Evolutionary conservation across 306 rosid genomes (phyloP).

Genomic region (Leucaena leucocephala): DNA sequence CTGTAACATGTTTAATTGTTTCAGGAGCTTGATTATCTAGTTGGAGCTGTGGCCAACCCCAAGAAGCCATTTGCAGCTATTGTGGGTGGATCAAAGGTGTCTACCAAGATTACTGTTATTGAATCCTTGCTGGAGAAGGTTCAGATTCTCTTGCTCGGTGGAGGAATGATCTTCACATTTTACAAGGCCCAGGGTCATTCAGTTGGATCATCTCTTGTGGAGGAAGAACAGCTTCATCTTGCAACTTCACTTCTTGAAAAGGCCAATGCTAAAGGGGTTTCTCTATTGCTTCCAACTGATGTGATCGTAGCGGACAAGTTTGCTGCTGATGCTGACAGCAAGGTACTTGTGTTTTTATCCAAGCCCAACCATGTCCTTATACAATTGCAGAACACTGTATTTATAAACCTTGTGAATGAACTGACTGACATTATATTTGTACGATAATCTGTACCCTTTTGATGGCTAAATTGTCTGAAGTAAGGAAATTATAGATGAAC

Average conservation of each 20-base stretch:
- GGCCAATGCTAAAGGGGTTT: conserved; percentile 73
- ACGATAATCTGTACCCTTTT: not conserved
- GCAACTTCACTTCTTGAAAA: conserved; percentile 64
- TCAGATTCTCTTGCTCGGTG: conserved; percentile 64
- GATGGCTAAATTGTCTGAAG: not conserved
- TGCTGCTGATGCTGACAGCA: conserved; percentile 72
- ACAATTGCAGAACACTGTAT: not conserved
- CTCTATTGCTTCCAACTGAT: conserved; percentile 70
- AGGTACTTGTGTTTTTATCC: conserved; percentile 39
- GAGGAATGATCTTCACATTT: conserved; percentile 80
- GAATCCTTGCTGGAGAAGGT: conserved; percentile 72
- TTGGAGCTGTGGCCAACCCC: conserved; percentile 74
- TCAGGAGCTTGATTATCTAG: conserved; percentile 78
- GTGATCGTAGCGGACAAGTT: conserved; percentile 70
- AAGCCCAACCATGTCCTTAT: not conserved
- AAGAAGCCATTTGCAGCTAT: conserved; percentile 81
- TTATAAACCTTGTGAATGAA: not conserved
- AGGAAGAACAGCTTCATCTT: conserved; percentile 68
- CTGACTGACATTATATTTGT: not conserved
- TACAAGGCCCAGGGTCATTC: conserved; percentile 74
- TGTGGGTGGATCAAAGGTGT: conserved; percentile 79
- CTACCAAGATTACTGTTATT: conserved; percentile 72
- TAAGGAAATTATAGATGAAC: not conserved
- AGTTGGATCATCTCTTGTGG: conserved; percentile 76
- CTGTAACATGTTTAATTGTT: conserved; percentile 21